phyloP scores from a whole-genome alignment of 2,329 filamentous ascomycete genomes.

The Ophiosphaerella narmari region DNA sequence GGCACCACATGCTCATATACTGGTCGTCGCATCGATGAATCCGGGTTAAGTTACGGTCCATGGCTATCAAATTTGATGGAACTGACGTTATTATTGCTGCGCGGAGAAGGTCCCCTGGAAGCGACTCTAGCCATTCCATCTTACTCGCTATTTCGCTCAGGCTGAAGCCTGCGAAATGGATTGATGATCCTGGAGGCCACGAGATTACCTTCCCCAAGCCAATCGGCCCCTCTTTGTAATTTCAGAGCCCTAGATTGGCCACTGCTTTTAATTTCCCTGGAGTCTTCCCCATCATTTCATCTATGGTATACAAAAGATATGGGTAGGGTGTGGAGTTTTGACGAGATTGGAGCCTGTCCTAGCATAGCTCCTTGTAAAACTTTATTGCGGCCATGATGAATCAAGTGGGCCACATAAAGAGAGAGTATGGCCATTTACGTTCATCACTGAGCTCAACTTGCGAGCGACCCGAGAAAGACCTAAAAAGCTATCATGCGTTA shows the following conservation, averaged over 20 bases:
- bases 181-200: slow-evolving; percentile 12
- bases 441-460: slow-evolving; percentile 7
- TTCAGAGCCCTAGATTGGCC: slow-evolving; percentile 24
- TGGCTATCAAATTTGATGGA: slow-evolving; percentile 32
- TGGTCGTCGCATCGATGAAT: slow-evolving; percentile 16
- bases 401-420: slow-evolving; percentile 28
- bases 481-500: slow-evolving; percentile 31
- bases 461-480: slow-evolving; percentile 5
- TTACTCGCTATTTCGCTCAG: slow-evolving; percentile 21
- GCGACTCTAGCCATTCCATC: slow-evolving; percentile 22
- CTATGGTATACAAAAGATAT: slow-evolving; percentile 30
- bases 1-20: slow-evolving; percentile 11
- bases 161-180: slow-evolving; percentile 30
- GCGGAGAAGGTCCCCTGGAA: slow-evolving; percentile 8
- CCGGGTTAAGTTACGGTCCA: slow-evolving; percentile 23
- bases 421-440: slow-evolving; percentile 6
- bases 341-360: slow-evolving; percentile 14
- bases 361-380: slow-evolving; percentile 12
- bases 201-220: slow-evolving; percentile 17
- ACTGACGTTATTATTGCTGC: slow-evolving; percentile 16
- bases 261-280: slow-evolving; percentile 15
- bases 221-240: slow-evolving; percentile 25
- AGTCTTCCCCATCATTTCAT: slow-evolving; percentile 27
- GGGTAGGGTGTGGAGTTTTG: slow-evolving; percentile 20
- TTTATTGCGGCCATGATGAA: slow-evolving; percentile 14